Conservation (phyloP, 176 grass and related monocot genomes). For the Tuctoria greenei region DNA sequence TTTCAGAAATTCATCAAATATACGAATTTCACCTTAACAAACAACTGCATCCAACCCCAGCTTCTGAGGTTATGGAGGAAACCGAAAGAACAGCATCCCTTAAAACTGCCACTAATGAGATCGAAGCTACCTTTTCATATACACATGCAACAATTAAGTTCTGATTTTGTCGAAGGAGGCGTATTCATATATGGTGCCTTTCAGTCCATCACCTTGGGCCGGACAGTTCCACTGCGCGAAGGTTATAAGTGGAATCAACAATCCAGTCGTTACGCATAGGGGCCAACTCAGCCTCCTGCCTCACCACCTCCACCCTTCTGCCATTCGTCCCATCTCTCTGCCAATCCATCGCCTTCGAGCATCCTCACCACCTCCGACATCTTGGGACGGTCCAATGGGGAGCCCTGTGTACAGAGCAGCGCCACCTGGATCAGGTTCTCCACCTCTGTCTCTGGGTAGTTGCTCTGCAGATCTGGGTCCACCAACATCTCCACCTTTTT, state of each 20-base stretch:
- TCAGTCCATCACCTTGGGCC: conserved; percentile 65
- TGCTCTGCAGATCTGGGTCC: conserved; percentile 51
- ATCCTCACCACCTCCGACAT: conserved; percentile 79
- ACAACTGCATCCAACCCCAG: conserved; percentile 34
- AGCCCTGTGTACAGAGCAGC: conserved; percentile 69
- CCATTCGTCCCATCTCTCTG: conserved; percentile 72
- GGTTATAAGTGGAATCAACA: conserved; percentile 61
- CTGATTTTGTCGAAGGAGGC: neutral
- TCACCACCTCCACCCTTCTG: conserved; percentile 78
- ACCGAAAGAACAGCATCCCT: neutral
- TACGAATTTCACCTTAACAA: conserved; percentile 31
- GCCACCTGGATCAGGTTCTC: conserved; percentile 75
- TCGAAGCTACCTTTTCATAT: conserved; percentile 49
- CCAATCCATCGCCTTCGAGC: conserved; percentile 74
- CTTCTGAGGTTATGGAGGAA: conserved; percentile 34
- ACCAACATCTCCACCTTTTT: conserved; percentile 59
- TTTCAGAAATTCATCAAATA: conserved; percentile 32
- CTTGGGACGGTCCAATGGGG: conserved; percentile 67
- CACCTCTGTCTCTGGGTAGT: conserved; percentile 58
- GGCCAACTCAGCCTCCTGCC: conserved; percentile 39
- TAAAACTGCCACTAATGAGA: conserved; percentile 24
- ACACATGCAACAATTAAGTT: conserved; percentile 39
- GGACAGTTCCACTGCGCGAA: conserved; percentile 56
- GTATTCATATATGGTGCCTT: neutral
- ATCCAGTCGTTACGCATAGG: conserved; percentile 47